Evolutionary conservation across 306 rosid genomes (phyloP).

Genomic region (Acacia acuminata): DNA sequence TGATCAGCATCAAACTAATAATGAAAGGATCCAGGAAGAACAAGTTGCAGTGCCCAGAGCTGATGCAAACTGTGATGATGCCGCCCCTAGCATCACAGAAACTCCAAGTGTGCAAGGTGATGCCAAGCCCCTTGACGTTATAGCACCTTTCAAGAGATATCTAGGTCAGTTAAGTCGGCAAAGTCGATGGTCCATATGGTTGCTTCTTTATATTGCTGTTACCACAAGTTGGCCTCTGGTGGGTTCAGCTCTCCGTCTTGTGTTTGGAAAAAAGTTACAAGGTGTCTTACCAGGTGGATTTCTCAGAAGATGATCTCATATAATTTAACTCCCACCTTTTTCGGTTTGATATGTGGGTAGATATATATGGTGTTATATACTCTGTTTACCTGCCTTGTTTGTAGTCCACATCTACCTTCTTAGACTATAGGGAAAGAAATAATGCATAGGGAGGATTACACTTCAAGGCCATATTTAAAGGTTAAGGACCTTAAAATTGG

Average conservation of each 20-base stretch:
- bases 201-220: constrained; percentile 77
- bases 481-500: background rate
- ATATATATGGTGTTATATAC: constrained; percentile 9
- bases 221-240: constrained; percentile 84
- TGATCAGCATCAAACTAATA: constrained; percentile 22
- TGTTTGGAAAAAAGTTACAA: constrained; percentile 63
- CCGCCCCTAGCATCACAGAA: constrained; percentile 23
- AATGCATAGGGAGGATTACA: background rate
- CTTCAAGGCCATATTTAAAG: background rate
- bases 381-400: constrained; percentile 10
- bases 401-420: constrained; percentile 2
- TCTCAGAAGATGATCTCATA: constrained; percentile 46
- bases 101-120: constrained; percentile 27
- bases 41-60: constrained; percentile 13
- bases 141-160: constrained; percentile 51
- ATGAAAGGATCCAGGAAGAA: constrained; percentile 32
- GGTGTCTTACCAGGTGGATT: constrained; percentile 49
- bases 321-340: constrained; percentile 15
- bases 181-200: constrained; percentile 64
- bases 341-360: constrained; percentile 27
- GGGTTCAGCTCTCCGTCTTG: constrained; percentile 62
- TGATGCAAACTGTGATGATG: constrained; percentile 32
- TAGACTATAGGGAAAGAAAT: background rate
- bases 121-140: constrained; percentile 34
- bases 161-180: constrained; percentile 52